Conservation (phyloP, 2,329 filamentous ascomycete genomes). For the Ophiostoma novo-ulmi region DNA sequence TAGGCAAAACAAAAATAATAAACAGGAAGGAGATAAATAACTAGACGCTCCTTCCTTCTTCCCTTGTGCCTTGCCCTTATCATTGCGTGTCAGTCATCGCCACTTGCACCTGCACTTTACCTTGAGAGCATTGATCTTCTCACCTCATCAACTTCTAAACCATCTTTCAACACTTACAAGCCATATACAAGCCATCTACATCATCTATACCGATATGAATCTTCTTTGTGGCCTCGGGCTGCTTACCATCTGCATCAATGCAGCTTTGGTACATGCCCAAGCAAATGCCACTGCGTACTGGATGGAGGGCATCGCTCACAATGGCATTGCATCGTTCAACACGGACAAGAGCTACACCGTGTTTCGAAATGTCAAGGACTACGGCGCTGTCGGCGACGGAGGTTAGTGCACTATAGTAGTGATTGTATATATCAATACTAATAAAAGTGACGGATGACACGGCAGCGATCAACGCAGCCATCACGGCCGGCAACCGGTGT, state of each 20-base stretch:
- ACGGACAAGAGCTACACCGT: constrained; percentile 32
- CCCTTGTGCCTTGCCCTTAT: not conserved
- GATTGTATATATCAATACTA: not conserved
- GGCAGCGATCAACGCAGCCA: constrained; percentile 60
- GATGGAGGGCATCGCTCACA: constrained; percentile 44
- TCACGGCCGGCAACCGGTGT: constrained; percentile 41
- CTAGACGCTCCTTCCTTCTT: not conserved
- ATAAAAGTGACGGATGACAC: constrained; percentile 62
- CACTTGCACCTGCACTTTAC: not conserved
- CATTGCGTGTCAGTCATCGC: not conserved
- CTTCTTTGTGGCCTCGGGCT: constrained; percentile 14
- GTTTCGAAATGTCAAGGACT: constrained; percentile 30
- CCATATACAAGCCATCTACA: not conserved
- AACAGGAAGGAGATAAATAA: not conserved
- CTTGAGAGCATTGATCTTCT: not conserved
- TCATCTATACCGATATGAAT: constrained; percentile 18
- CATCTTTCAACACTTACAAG: not conserved
- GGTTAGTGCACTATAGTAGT: constrained; percentile 26
- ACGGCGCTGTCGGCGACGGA: constrained; percentile 68
- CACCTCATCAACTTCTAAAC: not conserved
- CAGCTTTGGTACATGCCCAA: constrained; percentile 26
- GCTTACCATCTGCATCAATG: constrained; percentile 14
- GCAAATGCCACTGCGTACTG: constrained; percentile 31
- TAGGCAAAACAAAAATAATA: not conserved
- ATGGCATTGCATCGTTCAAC: constrained; percentile 46